phyloP scores from a whole-genome alignment of 306 rosid genomes.

The Quercus variabilis region DNA sequence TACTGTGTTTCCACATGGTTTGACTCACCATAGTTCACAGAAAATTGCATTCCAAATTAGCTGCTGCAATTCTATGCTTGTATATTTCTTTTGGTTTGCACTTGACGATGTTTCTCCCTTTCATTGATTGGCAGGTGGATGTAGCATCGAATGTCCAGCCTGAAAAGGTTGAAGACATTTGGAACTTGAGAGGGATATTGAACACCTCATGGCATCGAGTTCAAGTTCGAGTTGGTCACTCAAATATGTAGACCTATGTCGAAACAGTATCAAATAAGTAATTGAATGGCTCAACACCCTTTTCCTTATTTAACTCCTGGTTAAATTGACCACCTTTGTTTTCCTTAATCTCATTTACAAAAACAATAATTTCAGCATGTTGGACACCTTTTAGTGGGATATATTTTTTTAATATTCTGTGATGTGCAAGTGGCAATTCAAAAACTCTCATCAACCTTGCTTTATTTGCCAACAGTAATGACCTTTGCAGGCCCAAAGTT shows the following conservation, averaged over 20 bases:
- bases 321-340: neutral
- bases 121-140: slow-evolving; percentile 64
- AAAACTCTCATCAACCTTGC: neutral
- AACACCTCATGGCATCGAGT: slow-evolving; percentile 92
- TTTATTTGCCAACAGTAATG: neutral
- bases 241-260: slow-evolving; percentile 43
- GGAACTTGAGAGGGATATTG: slow-evolving; percentile 92
- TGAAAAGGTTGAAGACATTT: slow-evolving; percentile 69
- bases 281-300: neutral
- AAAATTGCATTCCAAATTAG: neutral
- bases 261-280: neutral
- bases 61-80: slow-evolving; percentile 3
- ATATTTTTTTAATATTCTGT: neutral
- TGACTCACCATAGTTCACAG: neutral
- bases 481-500: neutral
- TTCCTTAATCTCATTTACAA: neutral
- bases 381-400: neutral
- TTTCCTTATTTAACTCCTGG: neutral
- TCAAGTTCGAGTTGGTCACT: slow-evolving; percentile 66
- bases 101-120: neutral
- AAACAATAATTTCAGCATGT: neutral
- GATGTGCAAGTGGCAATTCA: neutral
- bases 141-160: slow-evolving; percentile 89
- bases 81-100: neutral
- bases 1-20: neutral